Evolutionary conservation across 83 land plant species (phyloP).

Genomic region (Thuja plicata): DNA sequence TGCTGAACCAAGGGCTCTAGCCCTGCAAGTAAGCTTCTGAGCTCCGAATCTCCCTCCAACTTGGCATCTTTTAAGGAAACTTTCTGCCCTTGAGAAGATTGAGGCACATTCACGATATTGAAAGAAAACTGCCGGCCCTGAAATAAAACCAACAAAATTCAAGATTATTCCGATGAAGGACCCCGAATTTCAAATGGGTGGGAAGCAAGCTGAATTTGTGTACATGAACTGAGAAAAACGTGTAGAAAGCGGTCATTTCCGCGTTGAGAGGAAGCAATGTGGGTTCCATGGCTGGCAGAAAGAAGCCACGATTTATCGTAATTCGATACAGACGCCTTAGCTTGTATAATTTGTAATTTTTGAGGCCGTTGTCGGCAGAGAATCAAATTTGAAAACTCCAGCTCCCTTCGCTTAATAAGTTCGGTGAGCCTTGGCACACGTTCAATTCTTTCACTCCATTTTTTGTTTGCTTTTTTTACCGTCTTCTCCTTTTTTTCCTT

Average conservation of each 20-base stretch:
- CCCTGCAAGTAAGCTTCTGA: slow-evolving; percentile 13
- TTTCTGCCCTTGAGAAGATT: background rate
- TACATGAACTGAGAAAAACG: slow-evolving; percentile 11
- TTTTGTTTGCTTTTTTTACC: too few species aligned
- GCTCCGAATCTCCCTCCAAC: slow-evolving; percentile 10
- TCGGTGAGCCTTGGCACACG: too few species aligned
- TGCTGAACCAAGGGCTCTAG: slow-evolving; percentile 17
- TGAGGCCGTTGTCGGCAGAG: background rate
- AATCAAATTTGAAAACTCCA: background rate
- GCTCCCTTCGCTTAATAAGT: background rate
- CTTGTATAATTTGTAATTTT: background rate
- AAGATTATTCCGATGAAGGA: background rate
- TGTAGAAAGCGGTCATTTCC: slow-evolving; percentile 11
- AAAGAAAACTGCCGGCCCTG: slow-evolving; percentile 11
- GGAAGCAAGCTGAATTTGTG: background rate
- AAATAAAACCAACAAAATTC: background rate
- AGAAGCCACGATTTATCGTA: background rate
- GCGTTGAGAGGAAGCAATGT: slow-evolving; percentile 13
- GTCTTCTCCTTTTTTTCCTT: too few species aligned
- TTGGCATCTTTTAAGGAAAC: slow-evolving; percentile 1
- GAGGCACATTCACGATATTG: slow-evolving; percentile 14
- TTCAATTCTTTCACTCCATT: too few species aligned
- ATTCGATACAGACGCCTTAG: background rate
- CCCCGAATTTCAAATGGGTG: background rate
- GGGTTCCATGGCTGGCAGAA: slow-evolving; percentile 5